Evolutionary conservation across 768 basidiomycete genomes (phyloP).

Genomic region (Suillus placidus): DNA sequence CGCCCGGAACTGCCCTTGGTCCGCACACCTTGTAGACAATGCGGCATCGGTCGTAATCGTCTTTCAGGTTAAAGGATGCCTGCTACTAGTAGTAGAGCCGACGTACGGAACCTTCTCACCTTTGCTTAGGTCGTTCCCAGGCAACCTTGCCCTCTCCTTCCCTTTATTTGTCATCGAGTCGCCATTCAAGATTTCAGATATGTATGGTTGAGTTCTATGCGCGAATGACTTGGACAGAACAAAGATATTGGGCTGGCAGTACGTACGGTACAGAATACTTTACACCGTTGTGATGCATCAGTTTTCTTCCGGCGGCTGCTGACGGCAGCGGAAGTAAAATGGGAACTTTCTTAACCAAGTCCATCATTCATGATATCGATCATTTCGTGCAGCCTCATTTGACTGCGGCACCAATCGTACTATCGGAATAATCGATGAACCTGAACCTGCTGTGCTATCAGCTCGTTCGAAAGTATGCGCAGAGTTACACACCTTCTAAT

Average conservation of each 20-base stretch:
- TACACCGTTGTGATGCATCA: neutral
- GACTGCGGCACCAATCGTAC: slow-evolving; percentile 1
- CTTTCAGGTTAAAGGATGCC: neutral
- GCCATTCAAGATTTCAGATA: neutral
- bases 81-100: neutral
- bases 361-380: no score
- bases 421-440: neutral
- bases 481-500: slow-evolving; percentile 8
- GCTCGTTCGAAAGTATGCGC: neutral
- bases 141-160: neutral
- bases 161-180: neutral
- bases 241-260: neutral
- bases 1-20: neutral
- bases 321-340: slow-evolving; percentile 9
- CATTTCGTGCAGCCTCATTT: neutral
- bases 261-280: neutral
- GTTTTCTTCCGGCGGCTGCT: slow-evolving; percentile 5
- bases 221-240: neutral
- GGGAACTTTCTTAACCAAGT: slow-evolving; percentile 6
- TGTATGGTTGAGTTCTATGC: neutral
- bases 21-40: neutral
- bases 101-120: neutral
- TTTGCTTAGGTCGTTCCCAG: slow-evolving; percentile 1
- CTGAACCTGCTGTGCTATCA: neutral
- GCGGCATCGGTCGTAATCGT: neutral